Conservation (phyloP, 2,329 filamentous ascomycete genomes). For the Meredithiella fracta region DNA sequence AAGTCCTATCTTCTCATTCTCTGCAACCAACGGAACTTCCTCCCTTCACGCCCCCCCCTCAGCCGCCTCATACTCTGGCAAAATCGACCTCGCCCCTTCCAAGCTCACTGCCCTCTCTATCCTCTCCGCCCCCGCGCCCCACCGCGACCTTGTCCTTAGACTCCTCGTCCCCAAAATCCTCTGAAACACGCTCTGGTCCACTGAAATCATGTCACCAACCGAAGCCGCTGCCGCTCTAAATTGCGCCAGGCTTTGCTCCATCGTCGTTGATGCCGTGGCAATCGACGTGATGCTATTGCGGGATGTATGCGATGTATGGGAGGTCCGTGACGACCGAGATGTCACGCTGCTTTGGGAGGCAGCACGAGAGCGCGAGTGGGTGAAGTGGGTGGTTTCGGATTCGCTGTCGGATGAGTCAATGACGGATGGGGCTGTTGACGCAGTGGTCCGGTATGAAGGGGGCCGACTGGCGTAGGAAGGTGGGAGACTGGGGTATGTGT, state of each 20-base stretch:
- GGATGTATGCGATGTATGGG: background rate
- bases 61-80: constrained; percentile 13
- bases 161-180: constrained; percentile 7
- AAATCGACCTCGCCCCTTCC: constrained; percentile 14
- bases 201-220: constrained; percentile 30
- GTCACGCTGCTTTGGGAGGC: constrained; percentile 5
- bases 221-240: constrained; percentile 31
- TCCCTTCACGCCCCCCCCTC: constrained; percentile 13
- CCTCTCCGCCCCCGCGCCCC: background rate
- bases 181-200: constrained; percentile 24
- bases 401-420: background rate
- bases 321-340: constrained; percentile 2
- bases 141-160: constrained; percentile 3
- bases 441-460: constrained; percentile 11
- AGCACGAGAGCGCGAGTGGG: constrained; percentile 3
- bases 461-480: constrained; percentile 5
- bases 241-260: constrained; percentile 33
- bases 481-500: background rate
- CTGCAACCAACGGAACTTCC: background rate
- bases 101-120: background rate
- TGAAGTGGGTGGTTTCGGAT: background rate
- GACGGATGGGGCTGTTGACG: background rate
- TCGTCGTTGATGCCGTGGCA: constrained; percentile 20
- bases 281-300: constrained; percentile 1
- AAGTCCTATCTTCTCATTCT: background rate